These are phyloP conservation scores for Striga asiatica DNA, from an alignment of 257 asterid species.

Conservation along the genomic window DNA sequence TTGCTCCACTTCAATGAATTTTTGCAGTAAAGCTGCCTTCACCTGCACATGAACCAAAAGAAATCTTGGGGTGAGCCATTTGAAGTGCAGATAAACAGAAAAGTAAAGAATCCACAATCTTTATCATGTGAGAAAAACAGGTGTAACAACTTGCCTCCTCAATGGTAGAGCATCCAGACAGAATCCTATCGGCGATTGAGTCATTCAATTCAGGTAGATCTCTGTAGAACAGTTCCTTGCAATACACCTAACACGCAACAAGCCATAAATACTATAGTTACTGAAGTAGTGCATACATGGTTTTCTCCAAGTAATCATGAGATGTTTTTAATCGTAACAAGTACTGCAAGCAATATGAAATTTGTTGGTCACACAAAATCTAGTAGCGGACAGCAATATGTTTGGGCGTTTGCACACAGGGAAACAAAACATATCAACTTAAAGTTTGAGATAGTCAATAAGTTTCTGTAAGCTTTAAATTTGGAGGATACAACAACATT, in stretches of 20 bases:
- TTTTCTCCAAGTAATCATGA: background rate
- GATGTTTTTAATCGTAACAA: background rate
- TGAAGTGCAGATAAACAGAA: background rate
- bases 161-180: slow-evolving; percentile 64
- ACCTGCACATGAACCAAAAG: slow-evolving; percentile 40
- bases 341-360: no score
- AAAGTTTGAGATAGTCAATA: background rate
- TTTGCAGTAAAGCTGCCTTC: slow-evolving; percentile 52
- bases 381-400: background rate
- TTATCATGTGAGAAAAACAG: background rate
- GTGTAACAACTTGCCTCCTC: slow-evolving; percentile 47
- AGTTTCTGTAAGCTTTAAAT: background rate
- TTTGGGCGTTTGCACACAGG: background rate
- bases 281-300: background rate
- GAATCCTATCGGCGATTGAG: slow-evolving; percentile 66
- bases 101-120: background rate
- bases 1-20: slow-evolving; percentile 72
- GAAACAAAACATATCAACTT: background rate
- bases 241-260: slow-evolving; percentile 45
- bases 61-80: background rate
- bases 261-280: background rate
- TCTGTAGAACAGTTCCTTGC: slow-evolving; percentile 46
- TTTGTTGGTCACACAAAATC: background rate
- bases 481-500: background rate
- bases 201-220: slow-evolving; percentile 39